Conservation (phyloP, 2,329 filamentous ascomycete species). For the Pestalotiopsis fici region DNA sequence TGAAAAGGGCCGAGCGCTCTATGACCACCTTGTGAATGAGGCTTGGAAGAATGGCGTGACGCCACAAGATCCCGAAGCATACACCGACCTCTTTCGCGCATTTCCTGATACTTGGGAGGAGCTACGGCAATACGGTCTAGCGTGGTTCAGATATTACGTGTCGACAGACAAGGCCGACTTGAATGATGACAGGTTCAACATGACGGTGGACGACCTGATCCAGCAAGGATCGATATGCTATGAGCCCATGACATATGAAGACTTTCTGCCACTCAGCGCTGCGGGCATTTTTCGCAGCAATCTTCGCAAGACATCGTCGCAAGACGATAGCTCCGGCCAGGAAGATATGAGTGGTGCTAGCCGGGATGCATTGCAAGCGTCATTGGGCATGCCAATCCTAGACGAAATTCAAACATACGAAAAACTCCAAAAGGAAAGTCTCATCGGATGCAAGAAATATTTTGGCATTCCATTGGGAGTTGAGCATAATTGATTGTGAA, state of each 20-base stretch:
- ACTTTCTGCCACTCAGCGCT: constrained; percentile 4
- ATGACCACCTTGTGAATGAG: constrained; percentile 1
- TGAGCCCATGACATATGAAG: constrained; percentile 5
- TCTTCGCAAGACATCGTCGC: neutral
- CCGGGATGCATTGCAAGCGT: neutral
- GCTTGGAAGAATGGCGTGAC: constrained; percentile 3
- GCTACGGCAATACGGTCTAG: neutral
- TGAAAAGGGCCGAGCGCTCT: neutral
- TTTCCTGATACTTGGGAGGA: constrained; percentile 1
- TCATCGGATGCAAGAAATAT: neutral
- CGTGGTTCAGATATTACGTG: constrained; percentile 1
- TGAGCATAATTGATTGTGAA: neutral
- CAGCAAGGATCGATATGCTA: neutral
- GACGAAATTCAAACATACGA: neutral
- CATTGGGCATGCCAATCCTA: neutral
- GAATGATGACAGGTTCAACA: neutral
- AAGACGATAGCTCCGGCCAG: neutral
- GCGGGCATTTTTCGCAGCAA: constrained; percentile 5
- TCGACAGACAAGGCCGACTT: neutral
- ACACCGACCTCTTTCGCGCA: neutral
- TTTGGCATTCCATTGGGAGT: neutral
- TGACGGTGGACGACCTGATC: neutral
- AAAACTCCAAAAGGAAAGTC: neutral
- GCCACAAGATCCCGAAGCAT: constrained; percentile 2
- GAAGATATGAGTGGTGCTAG: neutral